Percentiles rank a stretch among this genome's conserved stretches.
Conservation (phyloP, 352 stramenopile genomes). For the Phytophthora boehmeriae region DNA sequence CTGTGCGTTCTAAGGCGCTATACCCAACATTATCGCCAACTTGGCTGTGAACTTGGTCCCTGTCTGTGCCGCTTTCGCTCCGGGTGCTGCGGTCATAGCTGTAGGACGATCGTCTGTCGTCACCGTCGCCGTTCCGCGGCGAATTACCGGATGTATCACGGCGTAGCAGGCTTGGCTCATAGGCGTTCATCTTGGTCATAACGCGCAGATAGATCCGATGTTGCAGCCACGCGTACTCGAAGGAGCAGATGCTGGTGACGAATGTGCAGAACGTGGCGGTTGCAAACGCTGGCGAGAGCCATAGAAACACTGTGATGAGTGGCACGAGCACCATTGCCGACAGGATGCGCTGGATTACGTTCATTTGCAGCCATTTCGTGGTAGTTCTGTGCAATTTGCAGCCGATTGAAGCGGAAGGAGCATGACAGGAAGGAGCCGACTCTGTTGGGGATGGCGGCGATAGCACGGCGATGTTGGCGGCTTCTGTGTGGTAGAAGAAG, state of each 20-base stretch:
- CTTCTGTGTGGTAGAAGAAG: conserved; percentile 39
- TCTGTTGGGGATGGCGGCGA: conserved; percentile 24
- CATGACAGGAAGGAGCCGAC: conserved; percentile 4
- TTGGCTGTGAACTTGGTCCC: conserved; percentile 4
- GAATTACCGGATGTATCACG: conserved; percentile 4
- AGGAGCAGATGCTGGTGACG: conserved; percentile 65
- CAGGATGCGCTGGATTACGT: conserved; percentile 65
- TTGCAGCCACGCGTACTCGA: conserved; percentile 74
- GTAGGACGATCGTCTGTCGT: conserved; percentile 21
- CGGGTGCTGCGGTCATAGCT: conserved; percentile 39
- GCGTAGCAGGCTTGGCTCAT: conserved; percentile 24
- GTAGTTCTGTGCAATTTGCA: neutral
- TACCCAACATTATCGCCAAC: neutral
- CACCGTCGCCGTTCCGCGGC: conserved; percentile 11
- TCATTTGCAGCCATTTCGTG: conserved; percentile 34
- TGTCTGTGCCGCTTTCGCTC: conserved; percentile 35
- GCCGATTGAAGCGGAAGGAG: conserved; percentile 1
- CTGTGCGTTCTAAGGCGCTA: conserved; percentile 24
- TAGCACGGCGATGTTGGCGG: conserved; percentile 24
- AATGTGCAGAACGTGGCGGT: conserved; percentile 74
- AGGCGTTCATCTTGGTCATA: conserved; percentile 36
- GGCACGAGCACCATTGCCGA: conserved; percentile 62
- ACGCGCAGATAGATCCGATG: conserved; percentile 69
- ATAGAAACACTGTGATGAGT: conserved; percentile 72
- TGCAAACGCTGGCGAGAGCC: conserved; percentile 64